Percentiles rank a stretch among this genome's conserved stretches.
Conservation (phyloP, 1,139 yeast species). For the Scheffersomyces parashehatae region DNA sequence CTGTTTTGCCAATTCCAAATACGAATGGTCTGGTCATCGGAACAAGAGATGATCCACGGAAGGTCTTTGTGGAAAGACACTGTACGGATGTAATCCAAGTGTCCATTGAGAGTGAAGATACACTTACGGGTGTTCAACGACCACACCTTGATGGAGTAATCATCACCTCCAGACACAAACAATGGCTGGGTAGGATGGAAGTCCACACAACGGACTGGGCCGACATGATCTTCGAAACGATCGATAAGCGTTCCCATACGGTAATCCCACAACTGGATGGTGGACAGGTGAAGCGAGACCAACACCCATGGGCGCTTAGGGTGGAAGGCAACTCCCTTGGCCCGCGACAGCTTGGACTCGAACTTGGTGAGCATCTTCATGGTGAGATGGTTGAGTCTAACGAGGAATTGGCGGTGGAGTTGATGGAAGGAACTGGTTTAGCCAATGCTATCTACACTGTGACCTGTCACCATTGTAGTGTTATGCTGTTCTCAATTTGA, state of each 20-base stretch:
- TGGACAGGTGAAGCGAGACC: conserved; percentile 91
- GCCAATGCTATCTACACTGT: too few relatives aligned
- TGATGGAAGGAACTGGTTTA: too few relatives aligned
- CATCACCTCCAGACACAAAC: conserved; percentile 97
- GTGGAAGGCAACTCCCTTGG: conserved; percentile 98
- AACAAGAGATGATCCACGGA: conserved; percentile 96
- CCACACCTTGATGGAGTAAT: conserved; percentile 95
- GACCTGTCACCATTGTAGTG: too few relatives aligned
- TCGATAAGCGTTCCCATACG: conserved; percentile 98
- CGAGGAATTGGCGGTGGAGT: too few relatives aligned
- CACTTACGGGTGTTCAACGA: conserved; percentile 89
- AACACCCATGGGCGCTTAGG: conserved; percentile 97
- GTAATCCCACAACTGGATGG: conserved; percentile 98
- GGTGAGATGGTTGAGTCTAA: conserved; percentile 4
- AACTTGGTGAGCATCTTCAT: conserved; percentile 98
- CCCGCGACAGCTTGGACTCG: conserved; percentile 98
- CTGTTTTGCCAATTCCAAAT: conserved; percentile 99
- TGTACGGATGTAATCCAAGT: conserved; percentile 92
- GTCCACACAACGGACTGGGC: conserved; percentile 93
- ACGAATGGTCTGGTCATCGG: conserved; percentile 97
- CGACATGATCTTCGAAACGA: conserved; percentile 96
- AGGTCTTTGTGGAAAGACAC: conserved; percentile 94
- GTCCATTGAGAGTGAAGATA: conserved; percentile 87
- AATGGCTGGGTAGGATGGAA: conserved; percentile 98
- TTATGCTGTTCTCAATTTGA: too few relatives aligned